Base-by-base conservation (phyloP, 768 basidiomycete genomes). In the Lactarius pseudohatsudake region DNA sequence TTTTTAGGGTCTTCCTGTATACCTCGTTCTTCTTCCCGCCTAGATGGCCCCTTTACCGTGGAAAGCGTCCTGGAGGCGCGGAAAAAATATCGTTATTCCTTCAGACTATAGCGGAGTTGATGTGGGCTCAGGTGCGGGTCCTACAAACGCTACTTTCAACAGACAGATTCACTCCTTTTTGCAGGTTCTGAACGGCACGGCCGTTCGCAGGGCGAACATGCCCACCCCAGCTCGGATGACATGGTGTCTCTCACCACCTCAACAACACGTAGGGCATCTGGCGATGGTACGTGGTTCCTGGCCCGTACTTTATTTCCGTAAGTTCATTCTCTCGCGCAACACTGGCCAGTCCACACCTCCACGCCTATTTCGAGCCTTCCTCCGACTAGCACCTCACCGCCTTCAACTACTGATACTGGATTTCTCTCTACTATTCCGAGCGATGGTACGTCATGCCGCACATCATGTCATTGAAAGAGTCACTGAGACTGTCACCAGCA, bases 11-110 rank as follows among this genome's bases (percentile, higher is more conserved):
- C 5, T 30, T 53, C 6, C 53, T 34, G 18, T 26, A 36, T 16
- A 4, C 26, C 15, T 58, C 47, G 2, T 7, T 20, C 54, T 58
- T 13, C 7, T 40, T 28, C n/a, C 20, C 11, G 61, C 65, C 65
- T 63, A 30, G 65, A 66, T 66, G 65, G 65, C 65, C 28, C 57
- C 57, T 54, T 54, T 18, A 22, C 38, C 8, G 5, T 18, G 22
- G 40, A 59, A 38, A n/a, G 62, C 62, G 50, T 36, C 61, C 66
- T 40, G 61, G 61, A 62, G 61, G 41, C 66, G 66, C 57, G 50
- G 26, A 18, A 41, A 63, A 9, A 28, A 30, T 28, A 5, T 18
- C 22, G 7, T 4, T n/a, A 22, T 20, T 59, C 60, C 4, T 43
- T 66, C 57, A 20, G 18, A 36, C 36, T 40, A 50, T 43, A n/a